phyloP scores from a whole-genome alignment of 257 asterid genomes.

The Craterostigma plantagineum region DNA sequence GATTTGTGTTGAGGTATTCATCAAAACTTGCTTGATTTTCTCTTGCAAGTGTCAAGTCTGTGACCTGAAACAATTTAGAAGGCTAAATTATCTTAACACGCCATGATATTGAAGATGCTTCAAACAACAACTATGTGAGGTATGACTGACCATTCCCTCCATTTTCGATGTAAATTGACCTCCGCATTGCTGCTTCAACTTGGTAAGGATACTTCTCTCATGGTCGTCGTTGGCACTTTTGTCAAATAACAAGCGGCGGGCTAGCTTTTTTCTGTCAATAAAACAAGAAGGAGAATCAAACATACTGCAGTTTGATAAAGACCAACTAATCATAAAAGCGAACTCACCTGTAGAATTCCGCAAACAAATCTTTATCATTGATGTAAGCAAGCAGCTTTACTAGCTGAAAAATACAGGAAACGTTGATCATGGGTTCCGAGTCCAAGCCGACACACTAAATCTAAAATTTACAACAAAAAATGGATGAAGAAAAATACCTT shows the following conservation, averaged over 20 bases:
- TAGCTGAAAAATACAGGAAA: slow-evolving; percentile 32
- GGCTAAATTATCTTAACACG: background rate
- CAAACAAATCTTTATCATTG: slow-evolving; percentile 92
- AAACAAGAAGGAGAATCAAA: background rate
- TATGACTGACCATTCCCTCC: slow-evolving; percentile 86
- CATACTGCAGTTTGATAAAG: background rate
- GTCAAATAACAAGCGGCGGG: slow-evolving; percentile 79
- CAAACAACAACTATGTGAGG: background rate
- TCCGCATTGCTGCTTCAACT: slow-evolving; percentile 96
- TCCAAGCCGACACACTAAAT: slow-evolving; percentile 5
- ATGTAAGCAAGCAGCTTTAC: slow-evolving; percentile 93
- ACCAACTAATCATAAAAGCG: background rate
- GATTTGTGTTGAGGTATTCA: slow-evolving; percentile 56
- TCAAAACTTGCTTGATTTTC: slow-evolving; percentile 79
- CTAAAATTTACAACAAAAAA: slow-evolving; percentile 11
- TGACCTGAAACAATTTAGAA: slow-evolving; percentile 36
- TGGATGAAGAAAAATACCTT: slow-evolving; percentile 25
- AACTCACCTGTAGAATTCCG: slow-evolving; percentile 72
- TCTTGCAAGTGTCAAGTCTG: slow-evolving; percentile 90
- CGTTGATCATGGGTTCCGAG: slow-evolving; percentile 9
- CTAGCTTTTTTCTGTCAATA: slow-evolving; percentile 71
- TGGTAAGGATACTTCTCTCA: slow-evolving; percentile 85
- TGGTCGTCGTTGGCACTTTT: slow-evolving; percentile 97
- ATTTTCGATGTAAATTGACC: slow-evolving; percentile 95
- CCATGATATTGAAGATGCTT: background rate